Conservation (phyloP, 2,329 filamentous ascomycete species). For the Dactylellina haptotyla region DNA sequence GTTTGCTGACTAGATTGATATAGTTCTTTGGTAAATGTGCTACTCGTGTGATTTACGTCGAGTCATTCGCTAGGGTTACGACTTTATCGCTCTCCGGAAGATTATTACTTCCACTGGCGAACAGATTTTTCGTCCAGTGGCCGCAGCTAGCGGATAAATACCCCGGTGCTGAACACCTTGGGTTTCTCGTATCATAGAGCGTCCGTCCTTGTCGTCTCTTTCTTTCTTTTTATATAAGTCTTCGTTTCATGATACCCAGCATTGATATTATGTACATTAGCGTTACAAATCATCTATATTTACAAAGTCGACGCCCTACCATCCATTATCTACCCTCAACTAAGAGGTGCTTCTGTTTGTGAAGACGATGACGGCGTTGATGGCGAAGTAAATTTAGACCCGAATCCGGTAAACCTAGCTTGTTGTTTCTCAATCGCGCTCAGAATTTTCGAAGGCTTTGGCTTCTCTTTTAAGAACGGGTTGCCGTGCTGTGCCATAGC, state of each 20-base stretch:
- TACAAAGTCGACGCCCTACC: slow-evolving; percentile 16
- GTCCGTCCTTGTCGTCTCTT: not conserved
- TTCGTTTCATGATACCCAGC: slow-evolving; percentile 41
- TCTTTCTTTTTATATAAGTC: not conserved
- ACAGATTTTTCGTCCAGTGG: slow-evolving; percentile 58
- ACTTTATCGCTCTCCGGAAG: slow-evolving; percentile 85
- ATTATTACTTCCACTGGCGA: slow-evolving; percentile 68
- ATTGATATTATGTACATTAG: slow-evolving; percentile 53
- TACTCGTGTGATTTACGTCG: slow-evolving; percentile 83
- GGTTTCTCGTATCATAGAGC: slow-evolving; percentile 56
- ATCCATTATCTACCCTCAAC: slow-evolving; percentile 6
- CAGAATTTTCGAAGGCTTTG: slow-evolving; percentile 24
- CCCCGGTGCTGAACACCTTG: slow-evolving; percentile 56
- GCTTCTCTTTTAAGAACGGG: slow-evolving; percentile 48
- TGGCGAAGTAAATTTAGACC: slow-evolving; percentile 6
- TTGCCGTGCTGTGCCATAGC: slow-evolving; percentile 69
- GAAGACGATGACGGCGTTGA: not conserved
- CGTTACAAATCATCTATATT: slow-evolving; percentile 35
- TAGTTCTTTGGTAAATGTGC: slow-evolving; percentile 65
- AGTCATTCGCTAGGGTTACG: slow-evolving; percentile 89
- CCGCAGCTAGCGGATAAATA: slow-evolving; percentile 56
- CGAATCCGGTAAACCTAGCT: slow-evolving; percentile 11
- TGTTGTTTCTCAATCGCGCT: slow-evolving; percentile 28
- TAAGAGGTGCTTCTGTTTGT: slow-evolving; percentile 1
- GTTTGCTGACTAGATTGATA: not conserved